Base-by-base conservation (phyloP, 2,329 filamentous ascomycete genomes). In the Pezicula rhizophila region DNA sequence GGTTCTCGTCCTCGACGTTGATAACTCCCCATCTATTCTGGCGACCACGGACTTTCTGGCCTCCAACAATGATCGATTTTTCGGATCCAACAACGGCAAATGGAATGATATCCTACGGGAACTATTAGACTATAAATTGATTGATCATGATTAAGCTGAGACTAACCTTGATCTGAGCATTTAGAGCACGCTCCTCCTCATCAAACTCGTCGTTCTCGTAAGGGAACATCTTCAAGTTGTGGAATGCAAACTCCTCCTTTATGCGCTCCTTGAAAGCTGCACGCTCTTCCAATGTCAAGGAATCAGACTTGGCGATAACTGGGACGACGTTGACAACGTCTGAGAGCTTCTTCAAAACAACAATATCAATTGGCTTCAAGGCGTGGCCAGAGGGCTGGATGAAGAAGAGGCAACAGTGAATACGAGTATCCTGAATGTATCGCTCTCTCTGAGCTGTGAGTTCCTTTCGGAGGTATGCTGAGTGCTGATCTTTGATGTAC, bases 401-500 rank as follows among this genome's bases (percentile, higher is more conserved):
- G 80, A 99, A 99, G 81, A 99, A 99, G 64, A 99, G 77, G 73
- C 93, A 99, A 84, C 90, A 96, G 79, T 99, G 93, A 66, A 99
- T 96, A 66, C 93, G 88, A 60, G 93, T 99, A 73, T 99, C 93
- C 77, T 96, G 92, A 61, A 99, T 96, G 73, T 99, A 99, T 65
- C 93, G 87, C 75, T 99, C 93, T 74, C 93, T 89, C 79, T 99
- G 93, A 60, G 93, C 93, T 48, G 93, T 97, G 66, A 99, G 89
- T 74, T 99, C 93, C 81, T 99, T 99, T 73, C 93, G 89, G 62
- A 99, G 84, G 77, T 97, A 99, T 64, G 93, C 92, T 46, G 90
- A 96, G 79, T 99, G 93, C 78, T 99, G 93, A 74, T 99, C 93
- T 81, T 99, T 99, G 81, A 99, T 99, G 76, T 99, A 99, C 79